These are phyloP conservation scores for Phytophthora pinifolia DNA, from an alignment of 352 stramenopile genomes.

Conservation along the genomic window DNA sequence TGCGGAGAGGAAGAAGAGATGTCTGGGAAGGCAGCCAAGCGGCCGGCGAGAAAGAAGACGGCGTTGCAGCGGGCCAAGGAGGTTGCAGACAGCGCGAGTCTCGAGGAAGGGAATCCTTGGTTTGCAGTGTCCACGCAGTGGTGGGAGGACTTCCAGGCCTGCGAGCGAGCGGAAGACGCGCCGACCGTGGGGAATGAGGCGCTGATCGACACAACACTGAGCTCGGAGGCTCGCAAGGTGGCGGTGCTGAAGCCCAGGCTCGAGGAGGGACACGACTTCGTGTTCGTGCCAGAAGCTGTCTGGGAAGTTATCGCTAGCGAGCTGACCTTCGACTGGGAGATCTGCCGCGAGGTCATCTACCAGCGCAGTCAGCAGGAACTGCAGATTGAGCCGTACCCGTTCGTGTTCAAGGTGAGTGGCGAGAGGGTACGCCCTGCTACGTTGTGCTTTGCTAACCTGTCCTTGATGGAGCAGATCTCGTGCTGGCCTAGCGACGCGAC, in stretches of 20 bases:
- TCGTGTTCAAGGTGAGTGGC: slow-evolving; percentile 18
- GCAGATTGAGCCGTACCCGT: slow-evolving; percentile 18
- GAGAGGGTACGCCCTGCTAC: background rate
- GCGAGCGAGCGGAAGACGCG: background rate
- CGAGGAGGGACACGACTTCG: slow-evolving; percentile 22
- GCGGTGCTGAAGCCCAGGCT: slow-evolving; percentile 23
- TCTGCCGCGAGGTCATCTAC: slow-evolving; percentile 27
- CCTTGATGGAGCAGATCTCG: slow-evolving; percentile 11
- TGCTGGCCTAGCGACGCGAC: slow-evolving; percentile 12
- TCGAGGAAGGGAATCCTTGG: slow-evolving; percentile 24
- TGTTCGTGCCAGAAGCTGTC: slow-evolving; percentile 13
- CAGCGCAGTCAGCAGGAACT: slow-evolving; percentile 9
- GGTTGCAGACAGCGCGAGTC: background rate
- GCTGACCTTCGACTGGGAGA: slow-evolving; percentile 23
- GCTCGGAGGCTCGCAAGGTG: slow-evolving; percentile 21
- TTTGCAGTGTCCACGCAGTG: slow-evolving; percentile 26
- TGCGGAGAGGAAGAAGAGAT: too few species aligned
- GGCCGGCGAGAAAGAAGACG: background rate
- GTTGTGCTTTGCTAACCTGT: background rate
- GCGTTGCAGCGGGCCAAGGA: slow-evolving; percentile 10
- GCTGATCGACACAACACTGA: slow-evolving; percentile 19
- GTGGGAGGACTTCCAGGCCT: slow-evolving; percentile 20
- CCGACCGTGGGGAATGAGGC: slow-evolving; percentile 19
- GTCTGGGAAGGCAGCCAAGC: slow-evolving; percentile 4
- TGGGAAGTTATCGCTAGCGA: slow-evolving; percentile 22